These are phyloP conservation scores for Bryoerythrophyllum caledonicum DNA, from an alignment of 225 moss, liverwort and hornwort species.

Conservation along the genomic window DNA sequence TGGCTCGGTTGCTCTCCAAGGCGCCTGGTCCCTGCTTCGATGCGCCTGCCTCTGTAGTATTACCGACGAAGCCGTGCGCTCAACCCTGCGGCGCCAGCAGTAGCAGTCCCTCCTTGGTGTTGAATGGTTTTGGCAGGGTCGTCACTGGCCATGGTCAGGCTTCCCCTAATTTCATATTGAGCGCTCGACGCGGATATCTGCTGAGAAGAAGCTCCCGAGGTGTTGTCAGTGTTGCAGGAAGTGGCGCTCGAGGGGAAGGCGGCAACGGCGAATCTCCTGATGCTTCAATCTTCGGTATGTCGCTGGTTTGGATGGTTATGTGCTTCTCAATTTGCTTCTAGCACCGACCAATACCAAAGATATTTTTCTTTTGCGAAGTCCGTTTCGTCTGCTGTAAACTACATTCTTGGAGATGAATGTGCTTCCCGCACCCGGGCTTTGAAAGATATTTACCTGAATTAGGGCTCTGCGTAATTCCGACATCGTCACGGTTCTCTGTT, in stretches of 20 bases:
- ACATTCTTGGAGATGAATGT: conserved; percentile 10
- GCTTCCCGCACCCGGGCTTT: conserved; percentile 5
- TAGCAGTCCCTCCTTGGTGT: conserved; percentile 15
- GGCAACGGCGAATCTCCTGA: conserved; percentile 34
- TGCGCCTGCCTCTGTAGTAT: conserved; percentile 20
- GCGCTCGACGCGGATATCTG: conserved; percentile 31
- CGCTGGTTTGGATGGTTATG: neutral
- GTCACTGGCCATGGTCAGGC: conserved; percentile 16
- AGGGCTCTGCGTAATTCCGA: conserved; percentile 6
- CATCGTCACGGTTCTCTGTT: neutral
- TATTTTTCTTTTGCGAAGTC: neutral
- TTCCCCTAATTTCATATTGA: conserved; percentile 25
- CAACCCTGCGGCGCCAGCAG: neutral
- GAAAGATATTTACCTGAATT: conserved; percentile 5
- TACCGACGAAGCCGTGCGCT: conserved; percentile 27
- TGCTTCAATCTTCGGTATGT: conserved; percentile 41
- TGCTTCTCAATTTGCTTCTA: neutral
- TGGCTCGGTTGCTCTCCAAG: conserved; percentile 48
- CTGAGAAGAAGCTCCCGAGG: conserved; percentile 29
- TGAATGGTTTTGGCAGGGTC: conserved; percentile 26
- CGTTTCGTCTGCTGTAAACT: neutral
- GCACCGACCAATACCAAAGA: neutral
- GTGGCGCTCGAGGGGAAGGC: conserved; percentile 20
- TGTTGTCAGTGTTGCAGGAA: conserved; percentile 19
- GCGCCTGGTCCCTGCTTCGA: conserved; percentile 21